A percentile compares a stretch with the other conserved stretches of the same genome.
Conservation (phyloP, 1,284 basidiomycete species). For the Vanrija sp. region DNA sequence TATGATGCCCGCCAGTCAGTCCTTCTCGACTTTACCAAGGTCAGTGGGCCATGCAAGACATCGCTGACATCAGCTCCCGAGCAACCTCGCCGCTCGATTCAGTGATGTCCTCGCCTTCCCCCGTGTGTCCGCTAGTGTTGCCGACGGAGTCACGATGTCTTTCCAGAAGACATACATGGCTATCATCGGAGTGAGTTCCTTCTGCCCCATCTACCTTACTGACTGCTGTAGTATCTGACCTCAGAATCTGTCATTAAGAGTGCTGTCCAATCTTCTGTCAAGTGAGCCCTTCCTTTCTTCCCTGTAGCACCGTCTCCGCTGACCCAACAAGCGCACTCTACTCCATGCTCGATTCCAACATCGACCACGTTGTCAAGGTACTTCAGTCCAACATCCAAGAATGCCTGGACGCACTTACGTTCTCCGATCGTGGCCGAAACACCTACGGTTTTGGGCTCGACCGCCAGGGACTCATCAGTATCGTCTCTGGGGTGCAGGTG, state of each 20-base stretch:
- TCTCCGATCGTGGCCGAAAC: slow-evolving; percentile 45
- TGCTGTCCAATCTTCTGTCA: slow-evolving; percentile 56
- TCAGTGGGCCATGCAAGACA: neutral
- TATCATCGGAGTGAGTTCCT: slow-evolving; percentile 54
- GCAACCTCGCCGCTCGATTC: slow-evolving; percentile 56
- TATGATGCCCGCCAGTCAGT: slow-evolving; percentile 7
- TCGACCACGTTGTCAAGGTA: slow-evolving; percentile 52
- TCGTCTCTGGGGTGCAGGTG: slow-evolving; percentile 49
- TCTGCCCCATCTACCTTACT: too few relatives aligned
- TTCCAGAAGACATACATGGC: slow-evolving; percentile 62
- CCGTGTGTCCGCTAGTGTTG: slow-evolving; percentile 51
- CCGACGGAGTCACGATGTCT: slow-evolving; percentile 50
- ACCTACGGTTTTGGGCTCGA: neutral
- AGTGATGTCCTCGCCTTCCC: slow-evolving; percentile 56
- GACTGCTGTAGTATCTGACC: slow-evolving; percentile 56
- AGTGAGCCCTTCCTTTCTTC: too few relatives aligned
- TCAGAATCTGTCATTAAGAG: slow-evolving; percentile 63
- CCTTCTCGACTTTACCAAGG: slow-evolving; percentile 5
- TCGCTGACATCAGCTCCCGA: slow-evolving; percentile 14
- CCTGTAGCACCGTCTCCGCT: too few relatives aligned
- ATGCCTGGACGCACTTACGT: slow-evolving; percentile 50
- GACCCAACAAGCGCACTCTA: slow-evolving; percentile 60
- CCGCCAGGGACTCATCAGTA: slow-evolving; percentile 11
- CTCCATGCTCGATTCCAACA: slow-evolving; percentile 55
- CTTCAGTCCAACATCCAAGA: slow-evolving; percentile 53